Evolutionary conservation across 1,284 basidiomycete species (phyloP).

Genomic region (Trichosporon inkin): DNA sequence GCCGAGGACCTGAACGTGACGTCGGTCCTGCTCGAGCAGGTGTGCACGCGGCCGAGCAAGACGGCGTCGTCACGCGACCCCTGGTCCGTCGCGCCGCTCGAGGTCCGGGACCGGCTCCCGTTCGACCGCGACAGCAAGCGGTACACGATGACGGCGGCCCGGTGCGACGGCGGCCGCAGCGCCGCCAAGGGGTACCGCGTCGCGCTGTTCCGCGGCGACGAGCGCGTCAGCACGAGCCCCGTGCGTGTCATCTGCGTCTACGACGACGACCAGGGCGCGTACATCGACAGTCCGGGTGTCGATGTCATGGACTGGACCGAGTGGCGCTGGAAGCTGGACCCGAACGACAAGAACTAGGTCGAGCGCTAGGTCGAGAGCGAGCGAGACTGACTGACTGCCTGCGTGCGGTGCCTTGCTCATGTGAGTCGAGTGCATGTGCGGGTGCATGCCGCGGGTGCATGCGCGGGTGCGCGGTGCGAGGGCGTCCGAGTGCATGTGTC

Average conservation of each 20-base stretch:
- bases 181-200: conserved; percentile 40
- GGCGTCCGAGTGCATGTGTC: neutral
- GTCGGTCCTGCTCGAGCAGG: conserved; percentile 38
- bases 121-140: conserved; percentile 20
- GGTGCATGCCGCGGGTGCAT: no score
- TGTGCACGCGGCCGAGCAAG: conserved; percentile 31
- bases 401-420: no score
- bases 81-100: neutral
- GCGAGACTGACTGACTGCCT: neutral
- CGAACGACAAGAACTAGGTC: neutral
- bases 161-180: conserved; percentile 29
- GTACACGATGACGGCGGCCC: neutral
- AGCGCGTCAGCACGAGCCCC: conserved; percentile 28
- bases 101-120: conserved; percentile 9
- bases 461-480: no score
- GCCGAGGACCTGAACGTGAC: conserved; percentile 22
- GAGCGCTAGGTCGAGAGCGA: neutral
- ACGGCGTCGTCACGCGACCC: conserved; percentile 15
- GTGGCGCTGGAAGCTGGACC: conserved; percentile 36
- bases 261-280: conserved; percentile 32
- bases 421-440: no score
- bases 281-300: conserved; percentile 29
- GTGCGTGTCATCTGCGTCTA: conserved; percentile 40
- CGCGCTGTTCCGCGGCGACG: conserved; percentile 29
- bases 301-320: conserved; percentile 39